These are phyloP conservation scores for Sporopachydermia lactativora DNA, from an alignment of 805 yeast species.

Conservation along the genomic window DNA sequence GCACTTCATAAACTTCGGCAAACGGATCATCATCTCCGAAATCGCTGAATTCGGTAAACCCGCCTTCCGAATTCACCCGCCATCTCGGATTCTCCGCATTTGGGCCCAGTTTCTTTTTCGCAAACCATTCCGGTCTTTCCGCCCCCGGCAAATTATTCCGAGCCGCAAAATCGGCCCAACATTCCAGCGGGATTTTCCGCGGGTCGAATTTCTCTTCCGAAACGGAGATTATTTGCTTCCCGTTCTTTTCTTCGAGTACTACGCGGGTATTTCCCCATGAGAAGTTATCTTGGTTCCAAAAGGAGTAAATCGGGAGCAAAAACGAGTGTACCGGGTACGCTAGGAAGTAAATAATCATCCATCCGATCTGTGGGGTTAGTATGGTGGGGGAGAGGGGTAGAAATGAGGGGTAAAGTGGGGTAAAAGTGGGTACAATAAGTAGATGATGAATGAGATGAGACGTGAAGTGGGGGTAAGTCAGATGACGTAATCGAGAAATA, in stretches of 20 bases:
- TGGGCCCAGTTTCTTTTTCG: too few species aligned
- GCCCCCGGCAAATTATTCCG: conserved; percentile 23
- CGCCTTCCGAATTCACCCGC: too few species aligned
- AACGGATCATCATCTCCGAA: too few species aligned
- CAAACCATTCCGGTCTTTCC: neutral
- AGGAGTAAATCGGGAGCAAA: conserved; percentile 43
- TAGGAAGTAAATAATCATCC: conserved; percentile 40
- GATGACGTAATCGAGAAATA: too few species aligned
- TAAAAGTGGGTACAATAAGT: too few species aligned
- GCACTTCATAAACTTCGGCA: too few species aligned
- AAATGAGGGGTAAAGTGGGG: too few species aligned
- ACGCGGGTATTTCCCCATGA: conserved; percentile 54
- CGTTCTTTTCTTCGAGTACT: conserved; percentile 38
- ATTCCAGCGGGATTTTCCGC: conserved; percentile 20
- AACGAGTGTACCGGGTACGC: conserved; percentile 53
- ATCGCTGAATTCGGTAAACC: too few species aligned
- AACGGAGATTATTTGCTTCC: conserved; percentile 26
- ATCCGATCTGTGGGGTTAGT: conserved; percentile 24
- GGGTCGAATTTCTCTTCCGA: conserved; percentile 24
- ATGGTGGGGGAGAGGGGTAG: too few species aligned
- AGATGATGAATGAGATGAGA: too few species aligned
- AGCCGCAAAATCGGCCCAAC: conserved; percentile 23
- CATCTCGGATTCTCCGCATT: too few species aligned
- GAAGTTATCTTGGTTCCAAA: conserved; percentile 54
- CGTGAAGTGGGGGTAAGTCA: too few species aligned